Evolutionary conservation across 176 grass and related monocot species (phyloP).

Genomic region (Zea luxurians): DNA sequence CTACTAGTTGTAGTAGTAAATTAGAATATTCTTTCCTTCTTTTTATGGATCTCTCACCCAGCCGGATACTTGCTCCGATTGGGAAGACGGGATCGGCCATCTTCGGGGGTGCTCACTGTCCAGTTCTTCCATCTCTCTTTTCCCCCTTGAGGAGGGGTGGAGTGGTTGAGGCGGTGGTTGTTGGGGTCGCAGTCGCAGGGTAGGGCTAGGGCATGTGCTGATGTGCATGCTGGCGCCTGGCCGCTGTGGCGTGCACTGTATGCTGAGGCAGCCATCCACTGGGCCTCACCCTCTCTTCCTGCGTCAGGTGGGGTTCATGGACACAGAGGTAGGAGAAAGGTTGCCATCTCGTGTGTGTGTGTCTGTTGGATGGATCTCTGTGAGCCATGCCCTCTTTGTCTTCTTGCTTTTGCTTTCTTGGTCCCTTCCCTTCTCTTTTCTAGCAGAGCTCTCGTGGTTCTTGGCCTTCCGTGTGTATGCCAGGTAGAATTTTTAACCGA

Average conservation of each 20-base stretch:
- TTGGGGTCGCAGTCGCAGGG: conserved; percentile 6
- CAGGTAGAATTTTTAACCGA: conserved; percentile 2
- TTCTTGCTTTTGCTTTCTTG: conserved; percentile 29
- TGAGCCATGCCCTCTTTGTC: conserved; percentile 19
- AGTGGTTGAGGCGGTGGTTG: conserved; percentile 11
- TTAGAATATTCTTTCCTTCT: background rate
- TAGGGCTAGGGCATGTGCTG: conserved; percentile 24
- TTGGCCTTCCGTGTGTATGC: background rate
- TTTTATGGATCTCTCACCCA: background rate
- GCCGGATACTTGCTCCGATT: background rate
- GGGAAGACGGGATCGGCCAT: background rate
- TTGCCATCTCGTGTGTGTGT: background rate
- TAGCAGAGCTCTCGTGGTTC: conserved; percentile 7
- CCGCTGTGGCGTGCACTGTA: background rate
- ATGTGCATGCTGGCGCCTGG: conserved; percentile 17
- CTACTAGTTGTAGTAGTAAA: background rate
- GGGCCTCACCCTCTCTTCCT: conserved; percentile 12
- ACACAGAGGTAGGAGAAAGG: conserved; percentile 15
- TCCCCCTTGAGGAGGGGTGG: background rate
- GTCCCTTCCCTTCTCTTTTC: background rate
- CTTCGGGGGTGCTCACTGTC: background rate
- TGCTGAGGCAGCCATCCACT: conserved; percentile 31
- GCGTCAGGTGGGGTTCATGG: conserved; percentile 21
- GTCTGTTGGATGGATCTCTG: conserved; percentile 23
- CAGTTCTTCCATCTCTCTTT: background rate